Conservation (phyloP, 176 grass and related monocot genomes). For the Canna indica region DNA sequence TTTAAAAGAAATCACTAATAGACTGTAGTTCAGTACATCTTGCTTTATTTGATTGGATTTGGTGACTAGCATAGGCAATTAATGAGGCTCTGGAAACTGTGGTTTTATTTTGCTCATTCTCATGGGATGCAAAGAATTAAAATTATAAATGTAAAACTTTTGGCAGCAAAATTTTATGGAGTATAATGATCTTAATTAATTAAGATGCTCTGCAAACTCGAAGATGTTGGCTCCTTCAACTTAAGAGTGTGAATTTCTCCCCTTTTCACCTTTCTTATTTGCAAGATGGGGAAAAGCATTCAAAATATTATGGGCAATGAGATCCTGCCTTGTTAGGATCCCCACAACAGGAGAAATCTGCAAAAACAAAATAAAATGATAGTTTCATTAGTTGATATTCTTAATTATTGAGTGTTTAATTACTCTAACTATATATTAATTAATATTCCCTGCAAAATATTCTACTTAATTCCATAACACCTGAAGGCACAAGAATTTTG, state of each 20-base stretch:
- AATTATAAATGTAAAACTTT: neutral
- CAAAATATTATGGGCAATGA: slow-evolving; percentile 64
- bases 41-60: neutral
- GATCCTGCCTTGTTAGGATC: slow-evolving; percentile 89
- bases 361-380: neutral
- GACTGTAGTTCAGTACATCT: neutral
- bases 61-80: neutral
- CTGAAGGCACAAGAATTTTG: too few relatives aligned
- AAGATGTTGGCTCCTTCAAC: neutral
- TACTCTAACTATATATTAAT: too few relatives aligned
- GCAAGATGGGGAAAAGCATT: slow-evolving; percentile 53
- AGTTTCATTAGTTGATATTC: neutral
- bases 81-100: neutral
- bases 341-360: slow-evolving; percentile 78
- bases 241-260: neutral
- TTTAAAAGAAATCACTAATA: neutral
- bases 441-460: too few relatives aligned
- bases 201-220: neutral
- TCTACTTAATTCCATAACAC: too few relatives aligned
- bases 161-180: neutral
- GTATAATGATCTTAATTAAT: too few relatives aligned
- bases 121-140: neutral
- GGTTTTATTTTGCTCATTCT: neutral
- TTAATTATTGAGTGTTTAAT: too few relatives aligned
- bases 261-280: slow-evolving; percentile 15